These are phyloP conservation scores for Mortierella sp. DNA, from an alignment of 371 early-diverging fungal genomes.

Conservation along the genomic window DNA sequence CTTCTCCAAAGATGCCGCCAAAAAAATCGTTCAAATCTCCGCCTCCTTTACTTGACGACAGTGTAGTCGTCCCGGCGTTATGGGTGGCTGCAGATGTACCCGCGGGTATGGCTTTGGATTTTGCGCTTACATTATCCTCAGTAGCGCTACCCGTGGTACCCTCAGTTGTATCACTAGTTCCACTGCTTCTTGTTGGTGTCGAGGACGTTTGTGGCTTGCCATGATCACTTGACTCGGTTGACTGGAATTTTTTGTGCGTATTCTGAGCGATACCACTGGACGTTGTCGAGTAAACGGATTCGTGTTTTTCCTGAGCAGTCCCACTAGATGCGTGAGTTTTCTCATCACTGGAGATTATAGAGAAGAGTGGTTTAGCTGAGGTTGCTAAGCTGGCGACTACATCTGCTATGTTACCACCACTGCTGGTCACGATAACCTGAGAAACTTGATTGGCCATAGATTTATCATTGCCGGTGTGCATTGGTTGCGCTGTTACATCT, in stretches of 20 bases:
- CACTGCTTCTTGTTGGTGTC: background rate
- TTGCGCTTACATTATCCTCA: background rate
- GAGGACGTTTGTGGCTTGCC: background rate
- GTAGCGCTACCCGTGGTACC: background rate
- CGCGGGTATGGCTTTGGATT: background rate
- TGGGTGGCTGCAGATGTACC: background rate
- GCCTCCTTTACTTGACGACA: background rate
- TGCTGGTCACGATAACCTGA: too few species aligned
- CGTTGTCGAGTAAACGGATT: background rate
- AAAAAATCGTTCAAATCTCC: background rate
- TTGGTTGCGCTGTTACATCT: too few species aligned
- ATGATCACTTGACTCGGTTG: background rate
- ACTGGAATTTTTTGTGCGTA: background rate
- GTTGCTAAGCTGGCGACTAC: too few species aligned
- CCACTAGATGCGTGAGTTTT: background rate
- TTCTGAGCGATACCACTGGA: background rate
- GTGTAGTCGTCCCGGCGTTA: background rate
- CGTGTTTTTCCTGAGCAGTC: background rate
- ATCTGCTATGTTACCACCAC: too few species aligned
- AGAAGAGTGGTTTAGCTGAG: too few species aligned
- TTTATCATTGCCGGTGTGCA: too few species aligned
- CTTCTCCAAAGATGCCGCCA: conserved; percentile 1
- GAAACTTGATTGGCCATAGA: too few species aligned
- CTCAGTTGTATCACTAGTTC: background rate
- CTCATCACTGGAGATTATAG: too few species aligned